phyloP scores from a whole-genome alignment of 225 moss, liverwort and hornwort species.

The Pleurozium schreberi region DNA sequence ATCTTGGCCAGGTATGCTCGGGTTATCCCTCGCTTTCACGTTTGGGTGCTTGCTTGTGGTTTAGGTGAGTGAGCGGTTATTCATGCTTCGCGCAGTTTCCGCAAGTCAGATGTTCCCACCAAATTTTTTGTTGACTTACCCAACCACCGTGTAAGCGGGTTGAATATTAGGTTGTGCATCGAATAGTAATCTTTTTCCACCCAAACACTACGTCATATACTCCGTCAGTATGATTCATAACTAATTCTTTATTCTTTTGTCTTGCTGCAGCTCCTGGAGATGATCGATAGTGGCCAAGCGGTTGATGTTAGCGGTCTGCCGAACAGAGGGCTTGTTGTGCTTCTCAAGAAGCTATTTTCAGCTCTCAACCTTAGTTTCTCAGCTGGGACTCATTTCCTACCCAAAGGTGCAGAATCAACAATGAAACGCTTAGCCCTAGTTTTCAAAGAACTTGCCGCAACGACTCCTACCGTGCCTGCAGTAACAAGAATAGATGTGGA shows the following conservation, averaged over 20 bases:
- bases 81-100: no score
- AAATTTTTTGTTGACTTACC: no score
- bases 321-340: slow-evolving; percentile 38
- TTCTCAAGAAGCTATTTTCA: slow-evolving; percentile 56
- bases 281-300: slow-evolving; percentile 67
- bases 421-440: slow-evolving; percentile 34
- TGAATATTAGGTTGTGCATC: neutral
- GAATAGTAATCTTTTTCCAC: no score
- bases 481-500: slow-evolving; percentile 2
- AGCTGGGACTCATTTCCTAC: slow-evolving; percentile 46
- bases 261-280: slow-evolving; percentile 56
- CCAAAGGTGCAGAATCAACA: slow-evolving; percentile 38
- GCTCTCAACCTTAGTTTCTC: slow-evolving; percentile 35
- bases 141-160: no score
- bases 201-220: neutral
- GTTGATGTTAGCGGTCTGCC: slow-evolving; percentile 77
- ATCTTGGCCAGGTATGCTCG: slow-evolving; percentile 73
- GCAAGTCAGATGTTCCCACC: no score
- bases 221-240: neutral
- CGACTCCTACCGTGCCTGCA: neutral
- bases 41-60: no score
- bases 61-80: no score
- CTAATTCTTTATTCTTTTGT: neutral
- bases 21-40: no score
- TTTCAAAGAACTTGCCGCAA: neutral